Base-by-base conservation (phyloP, 768 basidiomycete species). In the Cantharellus cinnabarinus region DNA sequence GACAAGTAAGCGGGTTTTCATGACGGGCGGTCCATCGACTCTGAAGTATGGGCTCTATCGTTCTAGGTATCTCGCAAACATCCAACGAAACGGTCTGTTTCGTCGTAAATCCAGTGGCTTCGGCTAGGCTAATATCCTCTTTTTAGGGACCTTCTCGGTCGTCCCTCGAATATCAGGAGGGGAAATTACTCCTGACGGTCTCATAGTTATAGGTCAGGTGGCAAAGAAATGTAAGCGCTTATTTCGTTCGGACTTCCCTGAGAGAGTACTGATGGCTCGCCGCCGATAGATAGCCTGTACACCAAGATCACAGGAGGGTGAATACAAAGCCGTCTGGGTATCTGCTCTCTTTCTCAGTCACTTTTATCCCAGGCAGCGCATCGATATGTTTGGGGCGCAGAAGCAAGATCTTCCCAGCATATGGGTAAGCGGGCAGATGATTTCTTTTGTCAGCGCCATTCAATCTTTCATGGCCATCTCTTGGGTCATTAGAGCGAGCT, bases 151-250 rank as follows among this genome's bases (percentile, higher is more conserved):
- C 1, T 85, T 80, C 67, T 79, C 78, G 4, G 82, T 87, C 59
- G 74, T 87, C 29, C 85, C 85, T 38, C 76, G 83, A 42, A 75
- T 85, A 15, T 71, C 83, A 0, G 84, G 76, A 2, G 85, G 85
- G 40, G 85, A 85, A 70, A 72, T 79, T 48, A 81, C 80, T 0
- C 81, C 83, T 1, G 81, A 80, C 7, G 77, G 77, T 58, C 73
- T 87, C 52, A 78, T 80, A 44, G 79, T 71, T 1, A 74, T 85
- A 20, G 85, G 79, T 1, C 69, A 74, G 57, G 79, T 84, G 14
- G 83, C 80, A 2, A 75, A 81, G 67, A 81, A 83, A 64, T 85
- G 79, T 70, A 65, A 63, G 62, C 50, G 4, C 50, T 3, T 4
- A 35, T 5, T 41, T 54, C 3, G 5, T 7, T 14, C 37, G 34